Evolutionary conservation across 2,329 filamentous ascomycete genomes (phyloP).

Genomic region (Aspergillus eucalypticola): DNA sequence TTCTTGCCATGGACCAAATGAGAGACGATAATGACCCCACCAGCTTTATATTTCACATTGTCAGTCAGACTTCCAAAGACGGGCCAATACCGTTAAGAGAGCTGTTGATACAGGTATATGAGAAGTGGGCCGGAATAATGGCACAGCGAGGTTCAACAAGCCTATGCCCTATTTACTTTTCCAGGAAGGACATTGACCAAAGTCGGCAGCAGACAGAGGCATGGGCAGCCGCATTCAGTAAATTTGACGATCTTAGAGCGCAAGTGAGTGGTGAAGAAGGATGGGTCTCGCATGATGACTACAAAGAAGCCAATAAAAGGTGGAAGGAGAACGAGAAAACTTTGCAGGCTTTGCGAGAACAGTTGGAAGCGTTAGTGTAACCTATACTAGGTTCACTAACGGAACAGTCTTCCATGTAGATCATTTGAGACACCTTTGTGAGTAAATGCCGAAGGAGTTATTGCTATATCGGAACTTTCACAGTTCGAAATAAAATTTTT

Average conservation of each 20-base stretch:
- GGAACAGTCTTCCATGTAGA: no score
- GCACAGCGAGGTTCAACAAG: slow-evolving; percentile 9
- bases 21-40: slow-evolving; percentile 23
- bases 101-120: slow-evolving; percentile 28
- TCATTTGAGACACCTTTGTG: no score
- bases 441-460: no score
- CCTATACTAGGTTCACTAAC: no score
- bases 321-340: no score
- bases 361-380: no score
- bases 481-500: no score
- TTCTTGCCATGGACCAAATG: slow-evolving; percentile 24
- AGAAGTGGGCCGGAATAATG: slow-evolving; percentile 25
- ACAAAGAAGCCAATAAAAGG: slow-evolving; percentile 14
- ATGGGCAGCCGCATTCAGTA: slow-evolving; percentile 23
- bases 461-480: no score
- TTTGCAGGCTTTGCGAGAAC: no score
- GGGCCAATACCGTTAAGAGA: slow-evolving; percentile 24
- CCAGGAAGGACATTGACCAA: slow-evolving; percentile 21
- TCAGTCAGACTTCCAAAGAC: slow-evolving; percentile 19
- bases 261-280: slow-evolving; percentile 24
- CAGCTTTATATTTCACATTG: slow-evolving; percentile 24
- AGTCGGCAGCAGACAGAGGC: slow-evolving; percentile 16
- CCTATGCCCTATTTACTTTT: slow-evolving; percentile 24
- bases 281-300: slow-evolving; percentile 30
- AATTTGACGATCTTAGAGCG: slow-evolving; percentile 21